Conservation (phyloP, 441 rosid genomes). For the Omphalea diandra region DNA sequence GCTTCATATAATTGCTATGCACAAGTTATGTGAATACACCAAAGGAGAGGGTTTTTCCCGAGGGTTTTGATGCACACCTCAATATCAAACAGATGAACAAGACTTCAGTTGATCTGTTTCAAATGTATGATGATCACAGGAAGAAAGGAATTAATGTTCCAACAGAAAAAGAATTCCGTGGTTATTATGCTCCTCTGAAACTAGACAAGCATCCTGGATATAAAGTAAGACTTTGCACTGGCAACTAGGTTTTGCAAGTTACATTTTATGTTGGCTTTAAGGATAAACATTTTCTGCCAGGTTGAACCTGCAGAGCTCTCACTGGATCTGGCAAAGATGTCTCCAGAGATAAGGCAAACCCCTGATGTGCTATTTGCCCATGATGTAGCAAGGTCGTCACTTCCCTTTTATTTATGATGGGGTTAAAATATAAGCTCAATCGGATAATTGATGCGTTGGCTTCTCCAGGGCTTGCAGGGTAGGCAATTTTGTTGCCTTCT, state of each 20-base stretch:
- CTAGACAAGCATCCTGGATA: conserved; percentile 99
- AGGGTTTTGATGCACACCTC: conserved; percentile 99
- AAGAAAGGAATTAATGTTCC: conserved; percentile 77
- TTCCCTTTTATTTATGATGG: conserved; percentile 15
- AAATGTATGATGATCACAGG: conserved; percentile 97
- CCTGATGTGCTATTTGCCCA: conserved; percentile 92
- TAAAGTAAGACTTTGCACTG: conserved; percentile 54
- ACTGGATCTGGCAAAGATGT: conserved; percentile 98
- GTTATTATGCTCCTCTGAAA: conserved; percentile 98
- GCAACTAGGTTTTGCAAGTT: conserved; percentile 21
- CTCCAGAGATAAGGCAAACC: conserved; percentile 88
- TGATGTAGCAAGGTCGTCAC: conserved; percentile 82
- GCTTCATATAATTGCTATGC: conserved; percentile 97
- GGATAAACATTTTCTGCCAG: conserved; percentile 42
- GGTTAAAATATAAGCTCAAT: conserved; percentile 29
- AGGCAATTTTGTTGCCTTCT: conserved; percentile 82
- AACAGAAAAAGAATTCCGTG: conserved; percentile 93
- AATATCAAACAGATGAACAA: conserved; percentile 99
- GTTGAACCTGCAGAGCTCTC: conserved; percentile 99
- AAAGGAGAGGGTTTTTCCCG: conserved; percentile 98
- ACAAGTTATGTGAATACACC: conserved; percentile 85
- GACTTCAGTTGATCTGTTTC: conserved; percentile 94
- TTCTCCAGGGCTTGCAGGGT: conserved; percentile 87
- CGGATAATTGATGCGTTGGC: conserved; percentile 33
- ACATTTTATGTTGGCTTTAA: conserved; percentile 18